Conservation (phyloP, 2,329 filamentous ascomycete genomes). For the Aspergillus spinulosporus region DNA sequence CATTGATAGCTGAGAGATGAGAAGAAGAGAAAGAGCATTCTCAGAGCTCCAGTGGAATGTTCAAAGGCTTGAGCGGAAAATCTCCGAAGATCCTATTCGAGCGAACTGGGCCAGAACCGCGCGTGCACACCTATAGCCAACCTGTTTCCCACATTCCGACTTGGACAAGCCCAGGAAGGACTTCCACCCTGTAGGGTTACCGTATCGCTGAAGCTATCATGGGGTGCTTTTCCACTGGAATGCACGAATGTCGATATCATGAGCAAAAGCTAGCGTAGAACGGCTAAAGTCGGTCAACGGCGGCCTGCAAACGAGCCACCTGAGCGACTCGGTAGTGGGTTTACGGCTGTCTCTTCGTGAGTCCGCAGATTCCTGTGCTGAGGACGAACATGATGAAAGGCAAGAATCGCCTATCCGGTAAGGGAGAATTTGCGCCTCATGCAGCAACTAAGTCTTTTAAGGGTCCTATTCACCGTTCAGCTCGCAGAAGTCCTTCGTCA, state of each 20-base stretch:
- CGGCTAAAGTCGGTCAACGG: slow-evolving; percentile 4
- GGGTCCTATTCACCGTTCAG: not conserved
- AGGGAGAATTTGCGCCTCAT: not conserved
- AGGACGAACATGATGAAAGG: not conserved
- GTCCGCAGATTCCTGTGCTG: not conserved
- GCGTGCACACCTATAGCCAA: not conserved
- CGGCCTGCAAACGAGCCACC: not conserved
- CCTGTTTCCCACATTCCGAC: slow-evolving; percentile 11
- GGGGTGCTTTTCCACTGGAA: slow-evolving; percentile 5
- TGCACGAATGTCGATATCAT: slow-evolving; percentile 8
- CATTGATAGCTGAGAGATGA: not conserved
- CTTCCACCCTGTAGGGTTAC: not conserved
- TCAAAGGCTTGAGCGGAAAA: slow-evolving; percentile 2
- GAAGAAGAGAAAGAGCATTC: not conserved
- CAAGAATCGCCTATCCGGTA: not conserved
- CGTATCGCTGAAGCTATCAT: not conserved
- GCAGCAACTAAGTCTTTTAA: not conserved
- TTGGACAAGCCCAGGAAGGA: not conserved
- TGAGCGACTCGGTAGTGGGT: no score
- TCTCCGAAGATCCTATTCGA: slow-evolving; percentile 1
- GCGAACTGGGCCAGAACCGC: not conserved
- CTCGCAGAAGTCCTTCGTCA: not conserved
- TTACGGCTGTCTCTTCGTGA: not conserved
- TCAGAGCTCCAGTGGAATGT: slow-evolving; percentile 11
- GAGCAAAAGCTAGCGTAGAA: not conserved